Evolutionary conservation across 352 stramenopile species (phyloP), one percentile per base, ranked within the genome.

Genomic region (Phytopythium chamaehyphon): DNA sequence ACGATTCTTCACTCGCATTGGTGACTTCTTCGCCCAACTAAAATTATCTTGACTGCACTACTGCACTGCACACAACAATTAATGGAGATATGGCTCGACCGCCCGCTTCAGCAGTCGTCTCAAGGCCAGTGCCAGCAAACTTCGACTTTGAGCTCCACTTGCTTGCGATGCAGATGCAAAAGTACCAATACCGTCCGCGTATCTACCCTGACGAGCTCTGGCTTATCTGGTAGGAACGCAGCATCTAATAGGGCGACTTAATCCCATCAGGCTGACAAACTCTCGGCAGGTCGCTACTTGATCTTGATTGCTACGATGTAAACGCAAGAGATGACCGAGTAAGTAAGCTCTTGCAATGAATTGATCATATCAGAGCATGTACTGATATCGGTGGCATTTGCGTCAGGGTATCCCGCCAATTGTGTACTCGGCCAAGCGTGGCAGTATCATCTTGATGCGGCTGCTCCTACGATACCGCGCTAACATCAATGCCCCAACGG

Each of bases 121-220:
- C 4, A 45, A 57, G 6, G 28, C 54, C 36, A 15, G 23, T 6
- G 2, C 16, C 16, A 5, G 44, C 24, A 19, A 16, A 40, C 19
- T 75, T 74, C n/a, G 57, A 80, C 49, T 59, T 69, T 12, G 64
- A 71, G 56, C 48, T 61, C 26, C 63, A 83, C 26, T 54, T 86
- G 1, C 45, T 88, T 9, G 68, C 68, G n/a, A 79, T 82, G 63
- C 64, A 85, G 54, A 83, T 85, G 62, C 74, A 80, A 23, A 66
- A 68, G 54, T 71, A 64, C 43, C 62, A 78, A 47, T 66, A 68
- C 47, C 48, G 62, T 6, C 16, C 26, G 5, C 45, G 62, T 10
- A 43, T 70, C 15, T 69, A 64, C 19, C 37, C 81, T 36, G 40
- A 47, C 21, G 72, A 79, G 16, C 47, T 85, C 2, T 80, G 73